Base-by-base conservation (phyloP, 2,329 filamentous ascomycete genomes). In the Blumeria graminis region DNA sequence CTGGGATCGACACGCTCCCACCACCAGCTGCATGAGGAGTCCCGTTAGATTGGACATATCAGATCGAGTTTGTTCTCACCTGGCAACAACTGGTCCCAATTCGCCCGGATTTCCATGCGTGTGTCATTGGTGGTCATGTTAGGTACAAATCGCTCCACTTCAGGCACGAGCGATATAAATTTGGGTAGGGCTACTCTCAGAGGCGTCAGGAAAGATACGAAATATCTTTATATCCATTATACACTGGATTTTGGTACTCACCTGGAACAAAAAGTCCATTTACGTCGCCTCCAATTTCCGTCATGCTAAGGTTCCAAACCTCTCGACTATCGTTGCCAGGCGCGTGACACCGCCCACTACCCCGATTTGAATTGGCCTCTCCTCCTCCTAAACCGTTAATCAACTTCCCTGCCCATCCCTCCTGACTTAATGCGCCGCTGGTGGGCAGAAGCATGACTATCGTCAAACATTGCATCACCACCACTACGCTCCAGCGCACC, bases 71-170 rank as follows among this genome's bases (percentile, higher is more conserved):
- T 43, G 5, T 28, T 28, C 62, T 57, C 57, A 65, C 64, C 61
- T 56, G 66, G 66, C 64, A 68, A 63, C 16, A 67, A 51, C 58
- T 63, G 62, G 57, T 67, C 65, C 66, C 65, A 67, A 34, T 67
- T 66, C 18, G 60, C 60, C 41, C 65, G 56, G 9, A 68, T 58
- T 50, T 64, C 61, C 60, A 67, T 62, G 22, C 66, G 56, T 56
- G 67, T 62, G 3, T 56, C 60, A 55, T 67, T 60, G 10, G 58
- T 58, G 3, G 60, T 64, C 65, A 67, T 67, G 46, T 67, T 67
- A 8, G 66, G 65, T 3, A 67, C 61, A 56, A 61, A 67, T 56
- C 61, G 65, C 10, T 65, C 62, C 35, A 61, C 61, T 1, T 68
- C 62, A 3, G 61, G 62, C 22, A 62, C 22, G 22, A 64, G 18